Conservation (phyloP, 306 rosid genomes). For the Phaseolus lunatus region DNA sequence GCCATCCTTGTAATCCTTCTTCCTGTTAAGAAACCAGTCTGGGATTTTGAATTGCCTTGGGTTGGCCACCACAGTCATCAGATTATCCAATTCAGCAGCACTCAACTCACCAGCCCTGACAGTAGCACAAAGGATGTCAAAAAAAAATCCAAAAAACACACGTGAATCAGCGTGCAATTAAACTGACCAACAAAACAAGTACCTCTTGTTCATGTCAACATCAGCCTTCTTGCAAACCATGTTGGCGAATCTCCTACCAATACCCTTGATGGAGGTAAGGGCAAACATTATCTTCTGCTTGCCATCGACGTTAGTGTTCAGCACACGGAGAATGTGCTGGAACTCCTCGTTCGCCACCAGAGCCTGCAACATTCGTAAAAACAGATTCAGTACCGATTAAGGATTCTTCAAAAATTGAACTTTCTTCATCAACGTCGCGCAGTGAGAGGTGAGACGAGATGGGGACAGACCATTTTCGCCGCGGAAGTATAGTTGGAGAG, state of each 20-base stretch:
- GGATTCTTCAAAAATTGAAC: neutral
- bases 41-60: constrained; percentile 64
- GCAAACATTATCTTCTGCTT: constrained; percentile 68
- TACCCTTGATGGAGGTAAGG: constrained; percentile 64
- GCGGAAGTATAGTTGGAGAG: neutral
- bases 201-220: constrained; percentile 66
- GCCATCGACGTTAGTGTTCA: constrained; percentile 64
- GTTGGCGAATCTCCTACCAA: constrained; percentile 59
- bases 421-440: neutral
- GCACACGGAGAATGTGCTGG: constrained; percentile 67
- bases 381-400: neutral
- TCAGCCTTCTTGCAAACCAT: constrained; percentile 62
- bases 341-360: constrained; percentile 65
- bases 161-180: neutral
- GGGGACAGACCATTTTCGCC: constrained; percentile 22
- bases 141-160: neutral
- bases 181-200: neutral
- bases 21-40: constrained; percentile 63
- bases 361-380: constrained; percentile 38
- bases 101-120: constrained; percentile 60
- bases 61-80: constrained; percentile 60
- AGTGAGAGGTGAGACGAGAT: neutral
- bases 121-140: neutral
- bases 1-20: constrained; percentile 69
- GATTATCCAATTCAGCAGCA: constrained; percentile 63